phyloP scores from a whole-genome alignment of 1,139 yeast genomes.

The Yamadazyma diddensiae region DNA sequence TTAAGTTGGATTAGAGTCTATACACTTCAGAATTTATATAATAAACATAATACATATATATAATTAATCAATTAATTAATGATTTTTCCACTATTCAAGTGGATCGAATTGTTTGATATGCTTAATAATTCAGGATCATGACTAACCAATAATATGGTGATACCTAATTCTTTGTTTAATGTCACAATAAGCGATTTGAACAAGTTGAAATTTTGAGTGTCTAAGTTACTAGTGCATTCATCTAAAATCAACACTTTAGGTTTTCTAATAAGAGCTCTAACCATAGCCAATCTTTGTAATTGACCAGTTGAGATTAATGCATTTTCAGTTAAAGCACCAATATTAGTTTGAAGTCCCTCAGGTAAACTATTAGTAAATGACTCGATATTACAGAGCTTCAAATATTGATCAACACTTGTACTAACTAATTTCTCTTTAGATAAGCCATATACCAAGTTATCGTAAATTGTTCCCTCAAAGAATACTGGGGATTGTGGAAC shows the following conservation, averaged over 20 bases:
- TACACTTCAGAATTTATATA: background rate
- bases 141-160: conserved; percentile 52
- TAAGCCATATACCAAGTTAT: conserved; percentile 66
- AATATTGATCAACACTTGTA: conserved; percentile 38
- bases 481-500: conserved; percentile 69
- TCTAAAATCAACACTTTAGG: conserved; percentile 68
- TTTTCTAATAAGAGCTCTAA: conserved; percentile 63
- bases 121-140: conserved; percentile 60
- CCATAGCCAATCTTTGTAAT: conserved; percentile 71
- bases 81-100: conserved; percentile 10
- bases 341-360: conserved; percentile 51
- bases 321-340: conserved; percentile 47
- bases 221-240: conserved; percentile 80
- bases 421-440: conserved; percentile 19
- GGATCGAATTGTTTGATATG: conserved; percentile 39
- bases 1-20: conserved; percentile 4
- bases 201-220: conserved; percentile 46
- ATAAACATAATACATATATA: background rate
- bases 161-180: conserved; percentile 23
- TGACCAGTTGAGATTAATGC: conserved; percentile 75
- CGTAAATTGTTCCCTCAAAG: conserved; percentile 64
- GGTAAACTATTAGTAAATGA: conserved; percentile 54
- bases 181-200: conserved; percentile 43
- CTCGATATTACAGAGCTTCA: conserved; percentile 47
- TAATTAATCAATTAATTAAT: conserved; percentile 1